phyloP scores from a whole-genome alignment of 371 early-diverging fungal genomes.

The Mucor plumbeus region DNA sequence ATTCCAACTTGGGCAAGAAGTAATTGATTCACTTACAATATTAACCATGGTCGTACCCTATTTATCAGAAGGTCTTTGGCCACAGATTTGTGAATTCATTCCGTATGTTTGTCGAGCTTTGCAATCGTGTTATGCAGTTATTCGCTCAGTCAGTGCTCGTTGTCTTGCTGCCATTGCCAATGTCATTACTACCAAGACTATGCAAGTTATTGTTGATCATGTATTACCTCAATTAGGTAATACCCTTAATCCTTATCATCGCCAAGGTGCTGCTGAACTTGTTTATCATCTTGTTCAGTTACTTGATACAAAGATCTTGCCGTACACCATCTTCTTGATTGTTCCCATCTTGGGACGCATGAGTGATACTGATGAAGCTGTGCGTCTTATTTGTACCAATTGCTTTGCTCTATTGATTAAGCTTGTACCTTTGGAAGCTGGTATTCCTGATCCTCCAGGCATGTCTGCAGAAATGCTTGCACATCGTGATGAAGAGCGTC shows the following conservation, averaged over 20 bases:
- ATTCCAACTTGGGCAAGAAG: conserved; percentile 63
- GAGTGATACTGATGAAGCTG: conserved; percentile 92
- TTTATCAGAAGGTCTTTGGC: conserved; percentile 57
- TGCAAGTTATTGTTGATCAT: conserved; percentile 80
- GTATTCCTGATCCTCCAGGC: conserved; percentile 90
- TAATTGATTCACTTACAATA: conserved; percentile 82
- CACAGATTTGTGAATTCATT: conserved; percentile 59
- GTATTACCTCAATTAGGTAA: conserved; percentile 85
- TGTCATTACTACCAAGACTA: conserved; percentile 70
- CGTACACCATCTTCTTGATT: conserved; percentile 94
- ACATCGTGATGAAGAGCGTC: conserved; percentile 84
- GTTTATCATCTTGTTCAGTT: conserved; percentile 70
- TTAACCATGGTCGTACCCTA: conserved; percentile 72
- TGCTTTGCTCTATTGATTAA: conserved; percentile 95
- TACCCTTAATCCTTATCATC: conserved; percentile 63
- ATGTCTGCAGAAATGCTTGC: conserved; percentile 79
- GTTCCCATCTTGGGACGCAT: conserved; percentile 98
- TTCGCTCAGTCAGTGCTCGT: conserved; percentile 83
- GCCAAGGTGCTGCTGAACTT: conserved; percentile 91
- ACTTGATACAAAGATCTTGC: conserved; percentile 79
- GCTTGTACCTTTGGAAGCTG: conserved; percentile 91
- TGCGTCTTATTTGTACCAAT: conserved; percentile 87
- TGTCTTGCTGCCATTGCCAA: conserved; percentile 78
- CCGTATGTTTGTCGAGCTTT: conserved; percentile 70
- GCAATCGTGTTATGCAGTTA: conserved; percentile 73